Evolutionary conservation across 2,329 filamentous ascomycete genomes (phyloP).

Genomic region (Colletotrichum theobromicola): DNA sequence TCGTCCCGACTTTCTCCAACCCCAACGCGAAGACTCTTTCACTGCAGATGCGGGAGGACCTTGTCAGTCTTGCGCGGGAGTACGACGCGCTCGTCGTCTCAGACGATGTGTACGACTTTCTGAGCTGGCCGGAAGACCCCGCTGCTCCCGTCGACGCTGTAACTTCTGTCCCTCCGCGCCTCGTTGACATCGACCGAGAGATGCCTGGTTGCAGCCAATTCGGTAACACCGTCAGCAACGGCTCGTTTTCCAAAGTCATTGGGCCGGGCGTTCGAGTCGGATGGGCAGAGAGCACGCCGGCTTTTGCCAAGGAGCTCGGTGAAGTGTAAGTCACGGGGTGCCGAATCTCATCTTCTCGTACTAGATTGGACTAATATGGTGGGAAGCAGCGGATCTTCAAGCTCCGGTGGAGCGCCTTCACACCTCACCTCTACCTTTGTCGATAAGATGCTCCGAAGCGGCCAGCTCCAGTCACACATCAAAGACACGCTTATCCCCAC

Average conservation of each 20-base stretch:
- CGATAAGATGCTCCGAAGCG: constrained; percentile 24
- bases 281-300: constrained; percentile 77
- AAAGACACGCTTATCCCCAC: constrained; percentile 21
- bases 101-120: constrained; percentile 93
- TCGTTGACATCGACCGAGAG: constrained; percentile 78
- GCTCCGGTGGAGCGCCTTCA: constrained; percentile 30
- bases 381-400: background rate
- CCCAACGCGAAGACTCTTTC: constrained; percentile 86
- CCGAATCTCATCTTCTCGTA: accelerated
- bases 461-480: constrained; percentile 25
- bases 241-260: constrained; percentile 88
- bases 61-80: constrained; percentile 77
- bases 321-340: constrained; percentile 55
- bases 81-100: constrained; percentile 81
- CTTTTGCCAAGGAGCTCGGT: constrained; percentile 54
- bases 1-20: constrained; percentile 87
- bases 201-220: constrained; percentile 64
- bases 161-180: constrained; percentile 66
- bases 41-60: constrained; percentile 65
- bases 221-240: constrained; percentile 84
- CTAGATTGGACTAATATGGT: background rate
- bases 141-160: constrained; percentile 34
- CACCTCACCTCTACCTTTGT: background rate
- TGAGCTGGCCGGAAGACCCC: constrained; percentile 68
- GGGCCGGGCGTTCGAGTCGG: constrained; percentile 83